Evolutionary conservation across 2,329 filamentous ascomycete species (phyloP).

Genomic region (Aspergillus cejpii): DNA sequence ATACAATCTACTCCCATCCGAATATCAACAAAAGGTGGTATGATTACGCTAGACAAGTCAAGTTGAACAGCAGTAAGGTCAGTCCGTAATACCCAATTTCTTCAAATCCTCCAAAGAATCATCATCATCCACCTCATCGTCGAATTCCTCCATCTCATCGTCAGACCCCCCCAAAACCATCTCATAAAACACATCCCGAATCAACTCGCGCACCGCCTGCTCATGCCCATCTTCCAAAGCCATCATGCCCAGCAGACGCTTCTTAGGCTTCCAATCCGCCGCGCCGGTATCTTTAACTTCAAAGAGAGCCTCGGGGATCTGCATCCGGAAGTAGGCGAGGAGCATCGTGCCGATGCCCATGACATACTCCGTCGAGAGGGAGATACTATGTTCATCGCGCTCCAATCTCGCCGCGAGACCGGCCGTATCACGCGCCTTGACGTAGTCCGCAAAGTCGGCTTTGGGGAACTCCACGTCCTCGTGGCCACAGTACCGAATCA

Average conservation of each 20-base stretch:
- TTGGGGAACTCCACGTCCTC: slow-evolving; percentile 3
- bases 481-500: slow-evolving; percentile 4
- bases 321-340: slow-evolving; percentile 6
- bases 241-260: slow-evolving; percentile 5
- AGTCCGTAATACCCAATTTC: too few species aligned
- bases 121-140: slow-evolving; percentile 4
- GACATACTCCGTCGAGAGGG: slow-evolving; percentile 11
- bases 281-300: slow-evolving; percentile 7
- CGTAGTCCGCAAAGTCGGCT: slow-evolving; percentile 7
- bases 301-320: slow-evolving; percentile 8
- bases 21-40: too few species aligned
- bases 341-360: slow-evolving; percentile 10
- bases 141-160: slow-evolving; percentile 5
- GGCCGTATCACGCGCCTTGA: slow-evolving; percentile 4
- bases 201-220: slow-evolving; percentile 5
- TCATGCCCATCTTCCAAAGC: slow-evolving; percentile 8
- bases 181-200: slow-evolving; percentile 8
- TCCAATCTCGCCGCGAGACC: slow-evolving; percentile 7
- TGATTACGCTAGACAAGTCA: too few species aligned
- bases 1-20: too few species aligned
- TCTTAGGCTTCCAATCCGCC: slow-evolving; percentile 6
- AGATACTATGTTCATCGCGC: slow-evolving; percentile 8
- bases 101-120: too few species aligned
- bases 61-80: too few species aligned
- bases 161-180: slow-evolving; percentile 7